These are phyloP conservation scores for Candida caryicola DNA, from an alignment of 805 yeast species.

Conservation along the genomic window DNA sequence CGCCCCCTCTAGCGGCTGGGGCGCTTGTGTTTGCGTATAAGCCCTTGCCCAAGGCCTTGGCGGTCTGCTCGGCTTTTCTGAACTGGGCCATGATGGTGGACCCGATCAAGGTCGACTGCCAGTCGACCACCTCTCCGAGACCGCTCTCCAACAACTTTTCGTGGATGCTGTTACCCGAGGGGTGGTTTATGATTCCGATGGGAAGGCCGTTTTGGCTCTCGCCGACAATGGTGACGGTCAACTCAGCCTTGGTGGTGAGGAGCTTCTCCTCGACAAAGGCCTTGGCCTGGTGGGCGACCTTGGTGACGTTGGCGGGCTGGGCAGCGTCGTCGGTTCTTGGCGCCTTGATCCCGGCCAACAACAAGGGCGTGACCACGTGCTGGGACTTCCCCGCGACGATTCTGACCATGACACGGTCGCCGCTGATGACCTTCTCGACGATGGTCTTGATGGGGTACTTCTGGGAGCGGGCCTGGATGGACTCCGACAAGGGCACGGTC, in stretches of 20 bases:
- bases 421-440: slow-evolving; percentile 73
- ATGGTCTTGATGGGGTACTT: slow-evolving; percentile 50
- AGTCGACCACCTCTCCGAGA: slow-evolving; percentile 70
- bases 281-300: slow-evolving; percentile 66
- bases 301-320: slow-evolving; percentile 45
- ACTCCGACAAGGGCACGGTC: slow-evolving; percentile 29
- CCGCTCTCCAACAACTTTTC: slow-evolving; percentile 67
- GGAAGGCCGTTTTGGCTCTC: slow-evolving; percentile 60
- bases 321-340: slow-evolving; percentile 62
- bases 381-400: slow-evolving; percentile 44
- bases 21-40: slow-evolving; percentile 48
- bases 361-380: slow-evolving; percentile 58
- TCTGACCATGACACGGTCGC: slow-evolving; percentile 72
- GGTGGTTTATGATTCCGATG: slow-evolving; percentile 58
- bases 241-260: slow-evolving; percentile 52
- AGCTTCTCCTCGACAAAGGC: slow-evolving; percentile 61
- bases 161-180: slow-evolving; percentile 71
- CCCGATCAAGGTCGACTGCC: slow-evolving; percentile 75
- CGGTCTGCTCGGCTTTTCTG: slow-evolving; percentile 63
- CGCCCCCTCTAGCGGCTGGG: slow-evolving; percentile 13
- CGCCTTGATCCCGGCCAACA: slow-evolving; percentile 70
- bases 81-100: slow-evolving; percentile 57
- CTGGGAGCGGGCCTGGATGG: slow-evolving; percentile 26
- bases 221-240: slow-evolving; percentile 57
- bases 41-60: slow-evolving; percentile 56